phyloP scores from a whole-genome alignment of 768 basidiomycete genomes.

The Boletus pseudo-olivaceus region DNA sequence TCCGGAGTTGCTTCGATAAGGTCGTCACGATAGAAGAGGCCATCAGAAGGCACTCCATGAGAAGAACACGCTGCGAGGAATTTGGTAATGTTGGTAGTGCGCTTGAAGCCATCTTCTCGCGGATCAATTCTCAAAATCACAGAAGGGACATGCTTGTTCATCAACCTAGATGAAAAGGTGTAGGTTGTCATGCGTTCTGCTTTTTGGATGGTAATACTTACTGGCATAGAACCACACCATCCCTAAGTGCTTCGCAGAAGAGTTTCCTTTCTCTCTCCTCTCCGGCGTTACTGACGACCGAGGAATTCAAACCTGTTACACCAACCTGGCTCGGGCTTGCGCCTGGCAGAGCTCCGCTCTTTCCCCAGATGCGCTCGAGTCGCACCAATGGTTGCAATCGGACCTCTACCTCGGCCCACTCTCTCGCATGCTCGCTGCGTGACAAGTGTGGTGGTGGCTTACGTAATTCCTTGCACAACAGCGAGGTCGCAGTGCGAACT shows the following conservation, averaged over 20 bases:
- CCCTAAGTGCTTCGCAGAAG: constrained; percentile 73
- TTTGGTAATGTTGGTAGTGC: constrained; percentile 69
- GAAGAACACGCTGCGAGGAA: constrained; percentile 75
- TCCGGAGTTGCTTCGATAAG: constrained; percentile 59
- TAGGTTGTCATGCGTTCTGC: constrained; percentile 4
- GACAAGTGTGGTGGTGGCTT: constrained; percentile 57
- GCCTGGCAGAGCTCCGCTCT: constrained; percentile 45
- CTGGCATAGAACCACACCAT: constrained; percentile 90
- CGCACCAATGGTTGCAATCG: constrained; percentile 57
- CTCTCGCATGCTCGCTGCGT: constrained; percentile 48
- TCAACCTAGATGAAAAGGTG: constrained; percentile 45
- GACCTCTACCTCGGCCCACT: constrained; percentile 76
- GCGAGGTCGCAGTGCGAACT: constrained; percentile 59
- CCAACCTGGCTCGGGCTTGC: constrained; percentile 43
- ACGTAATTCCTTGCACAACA: constrained; percentile 65
- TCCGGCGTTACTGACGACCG: constrained; percentile 46
- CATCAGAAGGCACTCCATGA: constrained; percentile 58
- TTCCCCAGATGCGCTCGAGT: constrained; percentile 75
- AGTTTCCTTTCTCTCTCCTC: constrained; percentile 73
- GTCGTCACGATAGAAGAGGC: constrained; percentile 67
- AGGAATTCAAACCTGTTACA: constrained; percentile 27
- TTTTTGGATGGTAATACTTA: constrained; percentile 42
- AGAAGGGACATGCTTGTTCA: constrained; percentile 71
- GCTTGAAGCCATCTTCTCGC: constrained; percentile 62
- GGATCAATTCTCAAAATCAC: constrained; percentile 60